Conservation (phyloP, 176 grass and related monocot species). For the Alopecurus myosuroides region DNA sequence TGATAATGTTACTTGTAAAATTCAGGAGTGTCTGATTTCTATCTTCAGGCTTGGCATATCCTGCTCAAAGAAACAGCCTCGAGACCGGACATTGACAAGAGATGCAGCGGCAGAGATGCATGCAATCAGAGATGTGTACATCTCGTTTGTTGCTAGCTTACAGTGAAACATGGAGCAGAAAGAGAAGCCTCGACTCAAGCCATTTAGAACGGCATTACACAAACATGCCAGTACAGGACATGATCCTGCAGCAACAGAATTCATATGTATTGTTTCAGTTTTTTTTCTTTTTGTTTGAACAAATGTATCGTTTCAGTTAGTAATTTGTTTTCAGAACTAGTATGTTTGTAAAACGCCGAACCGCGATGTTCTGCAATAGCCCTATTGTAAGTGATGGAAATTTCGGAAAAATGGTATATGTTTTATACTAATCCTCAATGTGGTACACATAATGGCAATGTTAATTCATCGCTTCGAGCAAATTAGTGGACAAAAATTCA, state of each 20-base stretch:
- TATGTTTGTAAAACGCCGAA: neutral
- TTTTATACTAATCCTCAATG: neutral
- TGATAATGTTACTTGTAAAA: neutral
- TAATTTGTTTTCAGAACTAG: neutral
- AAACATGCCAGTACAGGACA: neutral
- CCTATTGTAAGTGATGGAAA: neutral
- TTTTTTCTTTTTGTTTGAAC: too few species aligned
- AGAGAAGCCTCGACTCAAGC: neutral
- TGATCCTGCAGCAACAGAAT: neutral
- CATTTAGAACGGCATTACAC: neutral
- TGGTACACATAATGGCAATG: neutral
- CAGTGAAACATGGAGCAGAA: neutral
- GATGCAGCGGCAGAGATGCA: neutral
- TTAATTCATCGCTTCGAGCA: neutral
- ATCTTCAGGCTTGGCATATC: neutral
- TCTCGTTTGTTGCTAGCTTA: neutral
- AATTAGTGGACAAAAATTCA: neutral
- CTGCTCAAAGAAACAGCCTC: neutral
- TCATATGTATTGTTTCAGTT: neutral
- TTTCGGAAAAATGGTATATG: too few species aligned
- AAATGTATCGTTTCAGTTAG: neutral
- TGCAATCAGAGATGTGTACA: neutral
- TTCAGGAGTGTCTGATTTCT: neutral
- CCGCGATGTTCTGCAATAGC: too few species aligned
- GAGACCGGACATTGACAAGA: neutral